A percentile compares a stretch with the other conserved stretches of the same genome.
Evolutionary conservation across 148 eudicot species (phyloP).

Genomic region (Nepenthes gracilis): DNA sequence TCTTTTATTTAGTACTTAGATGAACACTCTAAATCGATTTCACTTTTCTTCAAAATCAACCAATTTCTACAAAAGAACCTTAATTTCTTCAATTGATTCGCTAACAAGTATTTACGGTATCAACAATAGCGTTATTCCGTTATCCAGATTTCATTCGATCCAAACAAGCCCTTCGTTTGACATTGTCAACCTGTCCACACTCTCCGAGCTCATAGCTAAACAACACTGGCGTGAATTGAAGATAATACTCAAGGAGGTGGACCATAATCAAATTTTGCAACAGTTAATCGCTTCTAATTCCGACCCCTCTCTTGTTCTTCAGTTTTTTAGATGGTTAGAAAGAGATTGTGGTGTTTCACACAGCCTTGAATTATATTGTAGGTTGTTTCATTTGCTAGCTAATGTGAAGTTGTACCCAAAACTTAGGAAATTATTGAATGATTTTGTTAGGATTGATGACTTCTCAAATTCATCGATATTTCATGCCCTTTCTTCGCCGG

Average conservation of each 20-base stretch:
- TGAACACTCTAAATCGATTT: not conserved
- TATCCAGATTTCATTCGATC: too few species aligned
- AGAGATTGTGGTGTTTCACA: conserved; percentile 22
- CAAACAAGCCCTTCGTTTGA: too few species aligned
- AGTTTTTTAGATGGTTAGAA: conserved; percentile 27
- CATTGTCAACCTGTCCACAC: too few species aligned
- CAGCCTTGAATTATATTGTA: conserved; percentile 26
- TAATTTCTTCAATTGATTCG: not conserved
- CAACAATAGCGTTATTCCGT: too few species aligned
- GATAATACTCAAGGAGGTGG: conserved; percentile 7
- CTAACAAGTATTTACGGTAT: not conserved
- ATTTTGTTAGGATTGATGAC: conserved; percentile 22
- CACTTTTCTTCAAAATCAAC: conserved; percentile 1
- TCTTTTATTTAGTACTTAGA: too few species aligned
- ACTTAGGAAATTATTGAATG: conserved; percentile 43
- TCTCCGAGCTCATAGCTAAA: conserved; percentile 24
- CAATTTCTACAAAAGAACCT: not conserved
- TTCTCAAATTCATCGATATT: conserved; percentile 35
- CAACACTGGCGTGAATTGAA: conserved; percentile 21
- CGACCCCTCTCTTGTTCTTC: conserved; percentile 18
- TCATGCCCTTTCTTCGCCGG: conserved; percentile 20
- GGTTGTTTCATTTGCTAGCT: conserved; percentile 27
- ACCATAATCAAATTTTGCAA: conserved; percentile 17
- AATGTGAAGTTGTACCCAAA: conserved; percentile 29
- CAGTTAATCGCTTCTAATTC: conserved; percentile 18